Conservation (phyloP, 2,329 filamentous ascomycete species). For the Hymenoscyphus repandus region DNA sequence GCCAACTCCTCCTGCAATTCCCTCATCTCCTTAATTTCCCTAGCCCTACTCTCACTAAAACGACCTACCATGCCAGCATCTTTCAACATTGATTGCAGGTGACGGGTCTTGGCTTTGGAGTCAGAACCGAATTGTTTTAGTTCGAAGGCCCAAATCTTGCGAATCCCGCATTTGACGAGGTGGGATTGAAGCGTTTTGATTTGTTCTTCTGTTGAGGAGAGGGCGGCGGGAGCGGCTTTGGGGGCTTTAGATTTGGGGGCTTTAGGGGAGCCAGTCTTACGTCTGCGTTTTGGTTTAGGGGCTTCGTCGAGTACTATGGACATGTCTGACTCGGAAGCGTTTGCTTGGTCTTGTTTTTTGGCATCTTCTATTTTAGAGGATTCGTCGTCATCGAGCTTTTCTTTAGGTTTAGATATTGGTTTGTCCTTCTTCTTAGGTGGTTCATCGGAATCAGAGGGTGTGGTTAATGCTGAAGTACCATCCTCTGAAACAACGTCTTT, state of each 20-base stretch:
- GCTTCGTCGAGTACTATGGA: conserved; percentile 75
- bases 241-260: conserved; percentile 31
- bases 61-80: conserved; percentile 85
- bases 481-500: conserved; percentile 2
- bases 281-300: conserved; percentile 51
- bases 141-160: conserved; percentile 86
- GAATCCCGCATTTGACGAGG: conserved; percentile 83
- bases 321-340: conserved; percentile 52
- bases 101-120: conserved; percentile 71
- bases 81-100: conserved; percentile 71
- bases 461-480: conserved; percentile 1
- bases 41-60: conserved; percentile 79
- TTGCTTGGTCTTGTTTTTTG: conserved; percentile 25
- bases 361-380: conserved; percentile 7
- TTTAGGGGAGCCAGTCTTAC: conserved; percentile 31
- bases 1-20: conserved; percentile 83
- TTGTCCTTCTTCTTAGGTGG: neutral
- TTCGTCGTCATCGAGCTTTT: conserved; percentile 9
- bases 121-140: conserved; percentile 70
- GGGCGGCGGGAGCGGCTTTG: conserved; percentile 33
- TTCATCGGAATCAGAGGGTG: conserved; percentile 3
- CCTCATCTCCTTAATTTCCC: conserved; percentile 78
- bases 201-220: conserved; percentile 64
- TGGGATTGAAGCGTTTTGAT: conserved; percentile 86
- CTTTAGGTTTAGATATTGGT: conserved; percentile 1